phyloP scores from a whole-genome alignment of 164 flowering plant genomes.

The Piper betle region DNA sequence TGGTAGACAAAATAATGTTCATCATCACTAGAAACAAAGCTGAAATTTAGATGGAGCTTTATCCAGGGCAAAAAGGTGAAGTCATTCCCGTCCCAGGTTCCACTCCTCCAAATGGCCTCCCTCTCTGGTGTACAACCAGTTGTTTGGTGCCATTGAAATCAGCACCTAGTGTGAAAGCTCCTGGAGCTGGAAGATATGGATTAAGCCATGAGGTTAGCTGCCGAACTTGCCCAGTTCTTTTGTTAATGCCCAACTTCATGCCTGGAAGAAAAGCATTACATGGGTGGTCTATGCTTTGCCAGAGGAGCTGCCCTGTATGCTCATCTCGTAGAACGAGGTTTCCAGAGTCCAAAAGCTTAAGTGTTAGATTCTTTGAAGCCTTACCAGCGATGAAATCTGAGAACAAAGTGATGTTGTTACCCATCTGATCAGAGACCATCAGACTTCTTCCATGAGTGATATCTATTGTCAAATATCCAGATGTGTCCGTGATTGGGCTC shows the following conservation, averaged over 20 bases:
- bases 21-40: not conserved
- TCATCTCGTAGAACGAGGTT: constrained; percentile 17
- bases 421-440: not conserved
- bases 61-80: not conserved
- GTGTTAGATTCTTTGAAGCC: constrained; percentile 2
- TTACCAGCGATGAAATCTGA: constrained; percentile 1
- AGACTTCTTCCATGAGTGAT: not conserved
- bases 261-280: constrained; percentile 6
- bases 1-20: not conserved
- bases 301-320: not conserved
- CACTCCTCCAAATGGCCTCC: not conserved
- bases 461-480: not conserved
- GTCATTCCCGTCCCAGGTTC: not conserved
- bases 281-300: constrained; percentile 11
- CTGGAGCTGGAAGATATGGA: constrained; percentile 4
- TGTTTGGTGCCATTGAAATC: not conserved
- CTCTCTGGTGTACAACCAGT: not conserved
- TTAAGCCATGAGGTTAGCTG: constrained; percentile 8
- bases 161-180: not conserved
- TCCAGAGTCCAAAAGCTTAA: constrained; percentile 18
- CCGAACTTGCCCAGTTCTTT: not conserved
- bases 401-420: not conserved
- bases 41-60: not conserved
- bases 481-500: not conserved
- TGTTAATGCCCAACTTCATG: constrained; percentile 3